A percentile compares a stretch with the other conserved stretches of the same genome.
These are phyloP conservation scores for Penicillium sp. DNA, from an alignment of 2,329 filamentous ascomycete species.

Conservation along the genomic window DNA sequence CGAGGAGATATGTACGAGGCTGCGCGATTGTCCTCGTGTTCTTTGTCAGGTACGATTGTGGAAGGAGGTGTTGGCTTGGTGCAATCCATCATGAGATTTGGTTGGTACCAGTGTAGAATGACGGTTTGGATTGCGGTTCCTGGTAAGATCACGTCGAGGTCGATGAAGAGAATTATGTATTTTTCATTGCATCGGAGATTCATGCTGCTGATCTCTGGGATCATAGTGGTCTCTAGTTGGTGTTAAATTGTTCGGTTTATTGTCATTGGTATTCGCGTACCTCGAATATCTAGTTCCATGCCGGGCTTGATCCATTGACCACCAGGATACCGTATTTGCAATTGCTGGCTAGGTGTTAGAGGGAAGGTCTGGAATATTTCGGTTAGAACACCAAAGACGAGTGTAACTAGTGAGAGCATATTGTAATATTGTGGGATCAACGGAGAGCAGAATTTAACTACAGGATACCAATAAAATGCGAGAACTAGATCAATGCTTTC, in stretches of 20 bases:
- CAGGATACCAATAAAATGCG: background rate
- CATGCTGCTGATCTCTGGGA: constrained; percentile 19
- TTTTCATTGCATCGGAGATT: constrained; percentile 8
- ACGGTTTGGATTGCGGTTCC: constrained; percentile 14
- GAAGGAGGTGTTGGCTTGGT: background rate
- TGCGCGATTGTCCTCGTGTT: background rate
- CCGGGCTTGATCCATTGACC: constrained; percentile 21
- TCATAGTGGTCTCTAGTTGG: constrained; percentile 4
- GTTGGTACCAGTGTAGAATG: constrained; percentile 31
- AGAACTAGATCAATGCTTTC: background rate
- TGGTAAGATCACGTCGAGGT: constrained; percentile 23
- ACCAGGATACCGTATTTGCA: constrained; percentile 21
- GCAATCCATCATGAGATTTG: constrained; percentile 15
- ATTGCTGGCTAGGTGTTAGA: background rate
- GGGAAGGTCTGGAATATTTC: background rate
- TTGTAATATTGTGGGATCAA: background rate
- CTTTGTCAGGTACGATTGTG: background rate
- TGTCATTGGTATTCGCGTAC: background rate
- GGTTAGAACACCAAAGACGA: background rate
- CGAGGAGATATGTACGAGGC: constrained; percentile 31
- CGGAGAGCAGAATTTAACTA: too few species aligned
- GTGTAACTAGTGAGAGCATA: background rate
- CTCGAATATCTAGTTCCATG: constrained; percentile 9
- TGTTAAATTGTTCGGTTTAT: background rate
- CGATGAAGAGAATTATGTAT: constrained; percentile 27